Evolutionary conservation across 1,284 basidiomycete genomes (phyloP).

Genomic region (Malassezia japonica): DNA sequence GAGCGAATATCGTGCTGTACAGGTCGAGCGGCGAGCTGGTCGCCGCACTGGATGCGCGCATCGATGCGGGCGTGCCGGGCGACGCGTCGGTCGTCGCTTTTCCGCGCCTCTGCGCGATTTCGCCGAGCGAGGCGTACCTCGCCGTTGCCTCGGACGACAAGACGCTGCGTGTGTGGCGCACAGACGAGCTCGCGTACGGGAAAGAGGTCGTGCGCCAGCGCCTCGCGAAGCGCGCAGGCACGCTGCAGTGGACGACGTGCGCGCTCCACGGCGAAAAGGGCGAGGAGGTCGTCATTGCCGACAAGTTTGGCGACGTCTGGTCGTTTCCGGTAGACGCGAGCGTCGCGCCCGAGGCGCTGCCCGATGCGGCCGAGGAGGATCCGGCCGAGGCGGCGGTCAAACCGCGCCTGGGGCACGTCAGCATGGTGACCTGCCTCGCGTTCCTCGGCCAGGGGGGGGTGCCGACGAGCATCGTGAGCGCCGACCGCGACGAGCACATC

Average conservation of each 20-base stretch:
- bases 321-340: constrained; percentile 3
- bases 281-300: constrained; percentile 32
- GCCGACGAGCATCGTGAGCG: constrained; percentile 26
- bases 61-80: constrained; percentile 5
- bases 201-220: constrained; percentile 29
- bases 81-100: constrained; percentile 12
- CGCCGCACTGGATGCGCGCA: constrained; percentile 5
- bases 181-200: constrained; percentile 12
- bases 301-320: constrained; percentile 40
- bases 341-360: neutral
- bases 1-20: constrained; percentile 9
- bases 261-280: constrained; percentile 5
- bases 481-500: constrained; percentile 46
- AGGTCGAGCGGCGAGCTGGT: neutral
- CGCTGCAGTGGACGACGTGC: constrained; percentile 27
- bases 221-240: constrained; percentile 37
- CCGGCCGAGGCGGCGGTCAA: constrained; percentile 26
- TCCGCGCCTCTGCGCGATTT: constrained; percentile 30
- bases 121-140: constrained; percentile 26
- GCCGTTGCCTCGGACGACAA: constrained; percentile 43
- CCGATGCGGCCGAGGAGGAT: constrained; percentile 11
- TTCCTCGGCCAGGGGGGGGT: constrained; percentile 21
- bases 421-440: constrained; percentile 35
- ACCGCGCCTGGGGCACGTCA: constrained; percentile 37
- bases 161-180: constrained; percentile 33